These are phyloP conservation scores for Alloteropsis semialata DNA, from an alignment of 176 grass and related monocot species.

Conservation along the genomic window DNA sequence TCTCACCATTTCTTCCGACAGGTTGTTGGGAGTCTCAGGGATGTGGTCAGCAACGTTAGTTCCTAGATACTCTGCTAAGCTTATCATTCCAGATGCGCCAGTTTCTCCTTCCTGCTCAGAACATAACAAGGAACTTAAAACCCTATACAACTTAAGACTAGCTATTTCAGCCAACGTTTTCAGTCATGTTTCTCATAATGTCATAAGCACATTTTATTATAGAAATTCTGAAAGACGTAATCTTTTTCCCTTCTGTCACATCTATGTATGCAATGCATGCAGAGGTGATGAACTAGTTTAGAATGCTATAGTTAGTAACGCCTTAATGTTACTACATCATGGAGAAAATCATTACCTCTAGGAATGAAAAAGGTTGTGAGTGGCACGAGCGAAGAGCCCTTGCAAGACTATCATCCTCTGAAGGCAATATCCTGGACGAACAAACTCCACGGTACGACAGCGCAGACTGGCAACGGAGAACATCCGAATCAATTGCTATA, in stretches of 20 bases:
- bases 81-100: conserved; percentile 61
- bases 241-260: not conserved
- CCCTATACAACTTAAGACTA: not conserved
- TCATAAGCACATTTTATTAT: not conserved
- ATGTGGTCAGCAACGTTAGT: conserved; percentile 79
- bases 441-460: conserved; percentile 62
- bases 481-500: conserved; percentile 28
- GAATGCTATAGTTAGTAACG: not conserved
- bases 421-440: conserved; percentile 75
- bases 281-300: not conserved
- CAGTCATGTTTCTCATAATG: conserved; percentile 10
- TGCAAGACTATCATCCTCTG: conserved; percentile 76
- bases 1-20: conserved; percentile 92
- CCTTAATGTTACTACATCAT: not conserved
- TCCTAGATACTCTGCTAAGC: conserved; percentile 93
- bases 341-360: conserved; percentile 47
- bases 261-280: not conserved
- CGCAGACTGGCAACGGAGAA: conserved; percentile 50
- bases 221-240: not conserved
- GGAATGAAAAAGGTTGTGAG: conserved; percentile 83
- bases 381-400: conserved; percentile 79
- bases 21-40: conserved; percentile 88
- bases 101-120: conserved; percentile 55
- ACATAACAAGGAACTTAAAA: conserved; percentile 12
- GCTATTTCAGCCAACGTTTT: not conserved